Percentiles rank a stretch among this genome's conserved stretches.
phyloP scores from a whole-genome alignment of 78 protist genomes.

The Capsaspora owczarzaki region DNA sequence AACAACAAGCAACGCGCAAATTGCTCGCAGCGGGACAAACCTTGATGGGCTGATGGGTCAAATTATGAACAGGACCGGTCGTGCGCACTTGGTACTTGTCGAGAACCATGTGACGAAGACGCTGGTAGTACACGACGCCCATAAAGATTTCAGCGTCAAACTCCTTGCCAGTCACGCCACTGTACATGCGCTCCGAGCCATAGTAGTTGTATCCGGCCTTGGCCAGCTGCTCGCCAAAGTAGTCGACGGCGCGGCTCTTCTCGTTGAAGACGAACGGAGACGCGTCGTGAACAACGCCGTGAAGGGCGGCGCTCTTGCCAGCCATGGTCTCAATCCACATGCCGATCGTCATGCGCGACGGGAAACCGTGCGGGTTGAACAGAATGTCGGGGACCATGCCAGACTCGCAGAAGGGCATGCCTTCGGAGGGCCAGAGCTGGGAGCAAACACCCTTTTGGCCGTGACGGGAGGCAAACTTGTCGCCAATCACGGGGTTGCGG shows the following conservation, averaged over 20 bases:
- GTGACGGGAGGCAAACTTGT: conserved; percentile 94
- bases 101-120: conserved; percentile 97
- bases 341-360: conserved; percentile 99
- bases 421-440: conserved; percentile 59
- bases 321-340: conserved; percentile 96
- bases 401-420: conserved; percentile 97
- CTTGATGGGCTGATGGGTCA: conserved; percentile 96
- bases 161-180: conserved; percentile 77
- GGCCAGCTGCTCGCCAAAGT: conserved; percentile 83
- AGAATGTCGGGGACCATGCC: conserved; percentile 94
- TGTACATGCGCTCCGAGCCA: conserved; percentile 53
- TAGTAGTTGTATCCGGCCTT: conserved; percentile 83
- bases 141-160: conserved; percentile 85
- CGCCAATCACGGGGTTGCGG: conserved; percentile 87
- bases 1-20: too few species aligned
- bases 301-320: conserved; percentile 78
- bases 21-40: too few species aligned
- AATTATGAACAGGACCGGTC: conserved; percentile 72
- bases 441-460: conserved; percentile 89
- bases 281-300: conserved; percentile 84
- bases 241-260: conserved; percentile 67
- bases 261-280: conserved; percentile 84
- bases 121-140: conserved; percentile 92
- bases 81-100: conserved; percentile 98
- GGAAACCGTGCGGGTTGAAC: conserved; percentile 99